Evolutionary conservation across 305 asterid species (phyloP), one percentile per base, ranked within the genome.

Genomic region (Stenogyne calaminthoides): DNA sequence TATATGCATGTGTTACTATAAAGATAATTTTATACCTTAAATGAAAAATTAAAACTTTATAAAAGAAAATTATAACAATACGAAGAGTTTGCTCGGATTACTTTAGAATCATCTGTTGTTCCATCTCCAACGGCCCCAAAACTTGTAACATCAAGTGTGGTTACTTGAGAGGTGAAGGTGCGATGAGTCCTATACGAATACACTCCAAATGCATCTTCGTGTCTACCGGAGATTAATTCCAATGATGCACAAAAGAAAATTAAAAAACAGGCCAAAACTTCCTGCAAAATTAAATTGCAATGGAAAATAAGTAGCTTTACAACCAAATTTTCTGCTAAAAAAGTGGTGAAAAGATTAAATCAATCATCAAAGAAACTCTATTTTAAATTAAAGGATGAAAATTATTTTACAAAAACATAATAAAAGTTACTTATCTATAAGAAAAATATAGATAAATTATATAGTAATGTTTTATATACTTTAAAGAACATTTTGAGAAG

Each of bases 121-220:
- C 83, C 83, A 76, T 79, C 77, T 65, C 86, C 86, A 0, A 65
- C 71, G 9, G 84, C 86, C 36, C 84, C 86, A 71, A 56, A 82
- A 1, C 14, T 25, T 2, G 29, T 18, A 5, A 82, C 83, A 19
- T 76, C 80, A 18, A 69, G 8, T 69, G 22, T 59, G 46, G 5
- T 60, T 27, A 16, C 56, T 60, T 15, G 67, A 22, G 47, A 14
- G 22, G 15, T 0, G 52, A 37, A 14, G 22, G 15, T 0, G 52
- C 16, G 18, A 15, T 22, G 22, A 29, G 19, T 0, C 9, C 11
- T 2, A 9, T 36, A 0, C 4, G 3, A 7, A 40, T 77, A 4
- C 10, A n/a, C 12, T 16, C 44, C 29, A 39, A 36, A 57, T 18
- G 34, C 16, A 16, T 36, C 27, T 39, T n/a, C 61, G 10, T 57